Evolutionary conservation across 495 filamentous ascomycete genomes (phyloP), one percentile per base, ranked within the genome.

Genomic region (Penicillium coffeae): DNA sequence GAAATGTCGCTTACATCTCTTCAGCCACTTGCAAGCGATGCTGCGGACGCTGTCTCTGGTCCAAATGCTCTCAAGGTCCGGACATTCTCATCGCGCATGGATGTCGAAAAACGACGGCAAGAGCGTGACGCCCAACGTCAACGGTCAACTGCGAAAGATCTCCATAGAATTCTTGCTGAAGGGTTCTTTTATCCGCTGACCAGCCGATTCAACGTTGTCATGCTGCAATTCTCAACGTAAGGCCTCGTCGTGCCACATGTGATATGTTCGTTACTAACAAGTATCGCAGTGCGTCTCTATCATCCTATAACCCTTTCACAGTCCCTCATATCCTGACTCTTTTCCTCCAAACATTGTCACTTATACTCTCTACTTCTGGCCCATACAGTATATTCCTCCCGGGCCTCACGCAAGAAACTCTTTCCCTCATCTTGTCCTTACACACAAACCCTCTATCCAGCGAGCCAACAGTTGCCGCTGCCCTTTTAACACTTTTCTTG

Each of bases 51-150:
- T 15, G 65, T 82, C 16, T 82, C 88, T 1, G 90, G 92, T 0
- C 90, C 91, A 0, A 83, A 88, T 51, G 81, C 83, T 4, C 81
- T 96, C 30, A 95, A 96, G 71, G 81, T 95, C 42, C 81, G 85
- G 43, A 88, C 82, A 14, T 89, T 90, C 68, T 86, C 83, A 21
- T 82, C 81, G 0, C 78, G 87, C 15, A 82, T 89, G 71, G 80
- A 79, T 37, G 81, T 85, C 15, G 80, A 86, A 59, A 78, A 78
- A 48, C 81, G 82, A 27, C 80, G 85, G 9, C 70, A 81, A 45
- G 53, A 71, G 33, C 70, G 70, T 22, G 69, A 69, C 12, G 57
- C 66, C 1, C 59, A 73, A 27, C 63, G 70, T 16, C 66, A 70
- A 38, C 63, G 74, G 21, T 75, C 82, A 1, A 85, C 84, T 20